Evolutionary conservation across 179 eudicot genomes (phyloP).

Genomic region (Actinidia polygama): DNA sequence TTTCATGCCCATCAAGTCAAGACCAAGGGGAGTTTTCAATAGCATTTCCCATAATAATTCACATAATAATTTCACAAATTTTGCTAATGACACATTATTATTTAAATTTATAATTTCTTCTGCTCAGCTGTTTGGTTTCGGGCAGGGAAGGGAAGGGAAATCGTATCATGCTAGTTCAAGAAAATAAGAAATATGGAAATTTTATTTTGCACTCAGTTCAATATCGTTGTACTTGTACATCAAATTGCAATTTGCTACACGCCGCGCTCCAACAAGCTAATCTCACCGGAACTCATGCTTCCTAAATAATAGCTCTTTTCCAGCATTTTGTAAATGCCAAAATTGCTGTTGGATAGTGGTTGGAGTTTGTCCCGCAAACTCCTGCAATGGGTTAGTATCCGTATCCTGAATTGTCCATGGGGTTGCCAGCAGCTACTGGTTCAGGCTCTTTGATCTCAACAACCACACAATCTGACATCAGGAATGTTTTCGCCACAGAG

Average conservation of each 20-base stretch:
- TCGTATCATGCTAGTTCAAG: no score
- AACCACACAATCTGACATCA: slow-evolving; percentile 96
- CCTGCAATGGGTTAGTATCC: slow-evolving; percentile 21
- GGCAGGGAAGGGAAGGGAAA: no score
- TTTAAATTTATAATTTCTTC: no score
- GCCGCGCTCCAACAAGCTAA: slow-evolving; percentile 13
- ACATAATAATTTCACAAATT: no score
- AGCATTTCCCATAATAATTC: no score
- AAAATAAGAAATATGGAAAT: not conserved
- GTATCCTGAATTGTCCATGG: slow-evolving; percentile 80
- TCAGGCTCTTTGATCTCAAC: slow-evolving; percentile 96
- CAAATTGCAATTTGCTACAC: not conserved
- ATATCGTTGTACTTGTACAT: not conserved
- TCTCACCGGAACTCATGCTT: slow-evolving; percentile 10
- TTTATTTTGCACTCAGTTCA: slow-evolving; percentile 1
- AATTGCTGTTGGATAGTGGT: not conserved
- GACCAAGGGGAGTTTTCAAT: no score
- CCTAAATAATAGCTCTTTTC: not conserved
- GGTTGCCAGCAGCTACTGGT: slow-evolving; percentile 57
- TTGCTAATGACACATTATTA: no score
- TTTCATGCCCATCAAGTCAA: no score
- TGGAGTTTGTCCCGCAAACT: not conserved
- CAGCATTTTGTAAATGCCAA: not conserved
- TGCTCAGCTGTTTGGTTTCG: no score
- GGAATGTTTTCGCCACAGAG: slow-evolving; percentile 92